A percentile compares a stretch with the other conserved stretches of the same genome.
Conservation (phyloP, 2,329 filamentous ascomycete species). For the Phialophora expanda region DNA sequence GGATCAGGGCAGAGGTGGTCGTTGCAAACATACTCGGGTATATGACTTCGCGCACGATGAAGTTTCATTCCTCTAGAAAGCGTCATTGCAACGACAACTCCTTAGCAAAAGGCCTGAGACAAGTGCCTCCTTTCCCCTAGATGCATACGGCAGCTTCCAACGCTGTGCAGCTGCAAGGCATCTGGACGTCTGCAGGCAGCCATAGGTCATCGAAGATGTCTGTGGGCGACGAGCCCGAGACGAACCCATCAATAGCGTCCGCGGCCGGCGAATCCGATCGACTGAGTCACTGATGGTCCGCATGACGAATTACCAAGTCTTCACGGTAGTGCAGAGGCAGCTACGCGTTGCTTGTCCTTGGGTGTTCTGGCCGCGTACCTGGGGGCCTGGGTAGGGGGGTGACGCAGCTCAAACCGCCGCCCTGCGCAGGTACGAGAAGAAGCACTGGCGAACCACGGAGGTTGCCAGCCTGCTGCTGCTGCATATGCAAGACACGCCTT, state of each 20-base stretch:
- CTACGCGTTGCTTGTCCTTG: neutral
- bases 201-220: neutral
- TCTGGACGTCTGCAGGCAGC: neutral
- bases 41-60: neutral
- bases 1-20: neutral
- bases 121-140: neutral
- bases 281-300: neutral
- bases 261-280: constrained; percentile 3
- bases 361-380: neutral
- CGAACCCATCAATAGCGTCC: neutral
- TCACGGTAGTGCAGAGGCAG: neutral
- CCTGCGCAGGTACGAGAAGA: neutral
- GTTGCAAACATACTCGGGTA: neutral
- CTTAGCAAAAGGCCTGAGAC: neutral
- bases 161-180: neutral
- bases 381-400: neutral
- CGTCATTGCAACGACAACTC: neutral
- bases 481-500: neutral
- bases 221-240: neutral
- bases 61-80: neutral
- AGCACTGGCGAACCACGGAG: neutral
- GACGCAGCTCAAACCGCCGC: neutral
- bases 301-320: neutral
- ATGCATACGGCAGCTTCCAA: neutral
- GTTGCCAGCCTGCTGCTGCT: neutral